These are phyloP conservation scores for Rheum nobile DNA, from an alignment of 148 eudicot species.

Conservation along the genomic window DNA sequence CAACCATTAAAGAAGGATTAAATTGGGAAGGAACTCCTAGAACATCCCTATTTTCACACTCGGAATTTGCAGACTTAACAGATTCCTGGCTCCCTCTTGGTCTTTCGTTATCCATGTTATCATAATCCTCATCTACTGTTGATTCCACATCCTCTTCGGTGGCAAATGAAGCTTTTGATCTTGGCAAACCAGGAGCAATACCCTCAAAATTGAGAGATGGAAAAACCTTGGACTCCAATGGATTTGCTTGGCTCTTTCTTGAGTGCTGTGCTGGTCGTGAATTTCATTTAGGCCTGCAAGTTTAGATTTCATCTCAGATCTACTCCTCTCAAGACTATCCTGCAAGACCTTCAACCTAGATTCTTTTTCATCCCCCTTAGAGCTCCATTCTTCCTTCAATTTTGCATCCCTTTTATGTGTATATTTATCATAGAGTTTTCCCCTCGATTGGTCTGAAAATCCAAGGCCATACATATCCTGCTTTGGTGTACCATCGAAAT, in stretches of 20 bases:
- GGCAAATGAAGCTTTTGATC: slow-evolving; percentile 32
- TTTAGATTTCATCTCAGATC: slow-evolving; percentile 65
- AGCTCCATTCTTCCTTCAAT: slow-evolving; percentile 80
- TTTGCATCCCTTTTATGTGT: slow-evolving; percentile 76
- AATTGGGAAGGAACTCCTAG: slow-evolving; percentile 33
- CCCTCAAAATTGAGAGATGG: slow-evolving; percentile 40
- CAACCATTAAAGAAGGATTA: slow-evolving; percentile 32
- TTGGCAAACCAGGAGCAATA: slow-evolving; percentile 28
- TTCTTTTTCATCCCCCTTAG: slow-evolving; percentile 66
- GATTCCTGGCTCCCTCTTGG: slow-evolving; percentile 37
- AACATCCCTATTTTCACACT: slow-evolving; percentile 42
- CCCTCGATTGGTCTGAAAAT: slow-evolving; percentile 56
- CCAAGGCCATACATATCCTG: slow-evolving; percentile 37
- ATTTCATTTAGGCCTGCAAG: slow-evolving; percentile 57
- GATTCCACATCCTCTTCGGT: slow-evolving; percentile 35
- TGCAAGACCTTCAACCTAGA: slow-evolving; percentile 70
- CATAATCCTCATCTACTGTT: slow-evolving; percentile 20
- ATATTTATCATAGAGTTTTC: slow-evolving; percentile 59
- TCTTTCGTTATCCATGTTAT: slow-evolving; percentile 17
- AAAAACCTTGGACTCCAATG: slow-evolving; percentile 37
- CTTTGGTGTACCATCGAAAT: slow-evolving; percentile 35
- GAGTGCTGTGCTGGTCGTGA: slow-evolving; percentile 22
- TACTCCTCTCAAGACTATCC: slow-evolving; percentile 67
- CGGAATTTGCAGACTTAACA: slow-evolving; percentile 38
- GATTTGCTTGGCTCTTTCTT: slow-evolving; percentile 39